Base-by-base conservation (phyloP, 2,329 filamentous ascomycete species). In the Hortaea werneckii region DNA sequence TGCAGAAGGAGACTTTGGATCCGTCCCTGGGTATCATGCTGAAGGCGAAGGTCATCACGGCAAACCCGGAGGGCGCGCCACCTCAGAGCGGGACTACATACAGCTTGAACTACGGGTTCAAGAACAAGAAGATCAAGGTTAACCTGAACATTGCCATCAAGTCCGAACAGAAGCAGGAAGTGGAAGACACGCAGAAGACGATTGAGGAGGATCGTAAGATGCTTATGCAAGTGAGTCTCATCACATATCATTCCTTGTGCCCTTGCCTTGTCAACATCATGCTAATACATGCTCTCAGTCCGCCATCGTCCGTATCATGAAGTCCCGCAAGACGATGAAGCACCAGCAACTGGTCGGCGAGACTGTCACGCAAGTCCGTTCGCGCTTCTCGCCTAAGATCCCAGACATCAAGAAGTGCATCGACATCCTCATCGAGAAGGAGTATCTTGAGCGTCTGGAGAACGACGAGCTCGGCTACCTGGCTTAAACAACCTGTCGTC, bases 371-470 rank as follows among this genome's bases (percentile, higher is more conserved):
- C 92, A 96, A 68, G 95, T 98, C 66, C 87, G 85, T 65, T 82
- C 81, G 37, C 86, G 92, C 37, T 98, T 98, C 68, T 82, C 88
- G 47, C 92, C 92, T 37, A 94, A 94, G 70, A 78, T 98, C 29
- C 76, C 80, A 11, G 92, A 98, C 58, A 98, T 98, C 78, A 98
- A 98, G 75, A 98, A 96, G 73, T 95, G 92, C 68, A 96, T 98
- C 65, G 92, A 98, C 68, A 95, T 95, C 54, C 76, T 98, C 37
- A 82, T 98, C 54, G 92, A 98, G 74, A 98, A 98, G 75, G 92
- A 98, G 67, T 98, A 98, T 61, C 79, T 98, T 41, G 92, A 98
- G 74, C 86, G 92, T 47, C 72, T 96, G 48, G 92, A 96, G 41
- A 88, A 87, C 45, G 92, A 96, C 61, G 88, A 95, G 63, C 77